A percentile compares a stretch with the other conserved stretches of the same genome.
Conservation (phyloP, 768 basidiomycete species). For the Auriscalpium vulgare region DNA sequence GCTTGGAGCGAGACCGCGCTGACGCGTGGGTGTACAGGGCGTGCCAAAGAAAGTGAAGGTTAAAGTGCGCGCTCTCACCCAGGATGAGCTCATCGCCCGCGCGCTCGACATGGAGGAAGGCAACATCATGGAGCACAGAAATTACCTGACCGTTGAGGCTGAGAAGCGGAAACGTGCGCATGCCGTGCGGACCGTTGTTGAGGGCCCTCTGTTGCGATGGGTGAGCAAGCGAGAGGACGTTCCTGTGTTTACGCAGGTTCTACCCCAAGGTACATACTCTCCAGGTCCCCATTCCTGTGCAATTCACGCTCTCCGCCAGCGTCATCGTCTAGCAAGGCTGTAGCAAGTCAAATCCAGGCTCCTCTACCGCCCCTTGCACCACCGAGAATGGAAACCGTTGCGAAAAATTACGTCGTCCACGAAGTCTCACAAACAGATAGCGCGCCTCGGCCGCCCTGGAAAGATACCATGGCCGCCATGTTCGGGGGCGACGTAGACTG, state of each 20-base stretch:
- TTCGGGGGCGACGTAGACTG: slow-evolving; percentile 83
- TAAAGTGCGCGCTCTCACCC: slow-evolving; percentile 49
- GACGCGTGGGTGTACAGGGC: slow-evolving; percentile 11
- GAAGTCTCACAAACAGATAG: slow-evolving; percentile 43
- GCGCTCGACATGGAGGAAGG: slow-evolving; percentile 85
- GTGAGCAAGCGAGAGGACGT: slow-evolving; percentile 56
- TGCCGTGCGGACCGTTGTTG: slow-evolving; percentile 50
- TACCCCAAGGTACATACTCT: slow-evolving; percentile 23
- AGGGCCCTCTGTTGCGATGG: slow-evolving; percentile 68
- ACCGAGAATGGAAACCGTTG: slow-evolving; percentile 36
- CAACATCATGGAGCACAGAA: slow-evolving; percentile 68
- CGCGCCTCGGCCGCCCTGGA: slow-evolving; percentile 50
- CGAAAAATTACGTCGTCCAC: slow-evolving; percentile 68
- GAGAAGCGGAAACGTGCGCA: slow-evolving; percentile 67
- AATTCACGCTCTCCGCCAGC: background rate
- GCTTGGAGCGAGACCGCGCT: background rate
- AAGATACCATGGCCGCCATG: slow-evolving; percentile 70
- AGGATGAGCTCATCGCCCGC: slow-evolving; percentile 76
- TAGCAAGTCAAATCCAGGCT: background rate
- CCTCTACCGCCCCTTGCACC: background rate
- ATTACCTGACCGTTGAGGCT: slow-evolving; percentile 75
- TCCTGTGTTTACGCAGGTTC: slow-evolving; percentile 31
- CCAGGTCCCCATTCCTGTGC: background rate
- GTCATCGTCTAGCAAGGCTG: background rate
- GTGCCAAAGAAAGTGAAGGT: slow-evolving; percentile 53